These are phyloP conservation scores for Syzygium aromaticum DNA, from an alignment of 345 rosid genomes.

Conservation along the genomic window DNA sequence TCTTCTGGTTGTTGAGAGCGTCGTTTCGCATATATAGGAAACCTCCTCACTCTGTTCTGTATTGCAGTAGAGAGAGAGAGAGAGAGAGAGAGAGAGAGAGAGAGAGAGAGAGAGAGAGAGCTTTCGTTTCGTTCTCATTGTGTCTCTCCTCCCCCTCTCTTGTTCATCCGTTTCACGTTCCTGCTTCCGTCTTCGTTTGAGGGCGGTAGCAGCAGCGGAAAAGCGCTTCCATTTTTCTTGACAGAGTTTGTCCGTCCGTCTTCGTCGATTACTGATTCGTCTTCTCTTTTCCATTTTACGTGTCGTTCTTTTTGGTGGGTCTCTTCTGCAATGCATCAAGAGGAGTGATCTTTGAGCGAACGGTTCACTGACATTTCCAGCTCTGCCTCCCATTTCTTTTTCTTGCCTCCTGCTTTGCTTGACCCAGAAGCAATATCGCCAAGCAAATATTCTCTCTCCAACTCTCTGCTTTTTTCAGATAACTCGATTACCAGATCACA, in stretches of 20 bases:
- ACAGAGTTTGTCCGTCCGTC: neutral
- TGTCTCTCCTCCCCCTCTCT: neutral
- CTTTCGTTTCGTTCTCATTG: neutral
- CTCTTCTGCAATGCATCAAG: neutral
- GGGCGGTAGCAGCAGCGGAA: constrained; percentile 6
- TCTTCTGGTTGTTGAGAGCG: neutral
- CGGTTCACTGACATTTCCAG: constrained; percentile 17
- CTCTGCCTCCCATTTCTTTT: constrained; percentile 1
- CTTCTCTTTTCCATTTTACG: neutral
- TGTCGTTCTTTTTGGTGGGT: neutral
- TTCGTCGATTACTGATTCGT: neutral
- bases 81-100: neutral
- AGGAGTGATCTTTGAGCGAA: constrained; percentile 5
- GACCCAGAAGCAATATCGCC: constrained; percentile 24
- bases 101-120: neutral
- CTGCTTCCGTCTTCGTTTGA: constrained; percentile 23
- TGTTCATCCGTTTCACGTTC: neutral
- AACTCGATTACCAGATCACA: neutral
- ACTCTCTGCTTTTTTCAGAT: neutral
- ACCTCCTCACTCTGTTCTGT: neutral
- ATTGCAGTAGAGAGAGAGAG: neutral
- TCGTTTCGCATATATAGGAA: neutral
- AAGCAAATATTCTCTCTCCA: neutral
- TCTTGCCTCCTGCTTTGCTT: constrained; percentile 5
- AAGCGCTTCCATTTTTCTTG: neutral